Percentiles rank a stretch among this genome's conserved stretches.
Evolutionary conservation across 1,284 basidiomycete species (phyloP).

Genomic region (Coriolopsis trogii): DNA sequence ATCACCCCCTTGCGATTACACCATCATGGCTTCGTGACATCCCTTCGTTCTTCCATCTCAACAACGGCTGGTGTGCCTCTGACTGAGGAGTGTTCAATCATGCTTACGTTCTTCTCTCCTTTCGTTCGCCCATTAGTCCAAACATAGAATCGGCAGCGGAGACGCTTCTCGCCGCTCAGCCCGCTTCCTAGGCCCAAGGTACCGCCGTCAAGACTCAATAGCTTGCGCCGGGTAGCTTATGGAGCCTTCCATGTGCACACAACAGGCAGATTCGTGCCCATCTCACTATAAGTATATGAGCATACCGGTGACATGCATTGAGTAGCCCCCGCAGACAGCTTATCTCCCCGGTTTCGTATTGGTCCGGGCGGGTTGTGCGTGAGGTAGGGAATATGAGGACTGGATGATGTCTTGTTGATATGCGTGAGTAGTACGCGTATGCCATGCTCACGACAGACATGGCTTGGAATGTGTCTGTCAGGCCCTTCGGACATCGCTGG

Average conservation of each 20-base stretch:
- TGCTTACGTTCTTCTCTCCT: slow-evolving; percentile 7
- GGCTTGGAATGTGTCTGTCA: no score
- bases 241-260: not conserved
- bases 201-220: not conserved
- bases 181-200: slow-evolving; percentile 19
- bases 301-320: no score
- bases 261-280: not conserved
- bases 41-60: slow-evolving; percentile 7
- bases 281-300: no score
- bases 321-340: no score
- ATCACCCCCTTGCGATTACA: no score
- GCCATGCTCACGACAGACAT: no score
- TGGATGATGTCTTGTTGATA: no score
- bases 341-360: no score
- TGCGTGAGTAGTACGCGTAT: no score
- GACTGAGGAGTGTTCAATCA: not conserved
- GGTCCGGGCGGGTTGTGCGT: no score
- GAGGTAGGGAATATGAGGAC: no score
- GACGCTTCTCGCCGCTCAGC: slow-evolving; percentile 53
- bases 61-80: slow-evolving; percentile 4
- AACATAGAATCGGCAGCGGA: slow-evolving; percentile 84
- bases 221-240: not conserved
- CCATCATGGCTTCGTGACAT: not conserved
- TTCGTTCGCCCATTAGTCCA: slow-evolving; percentile 48
- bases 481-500: no score